A percentile compares a stretch with the other conserved stretches of the same genome.
phyloP scores from a whole-genome alignment of 306 rosid species.

The Myrica gale region DNA sequence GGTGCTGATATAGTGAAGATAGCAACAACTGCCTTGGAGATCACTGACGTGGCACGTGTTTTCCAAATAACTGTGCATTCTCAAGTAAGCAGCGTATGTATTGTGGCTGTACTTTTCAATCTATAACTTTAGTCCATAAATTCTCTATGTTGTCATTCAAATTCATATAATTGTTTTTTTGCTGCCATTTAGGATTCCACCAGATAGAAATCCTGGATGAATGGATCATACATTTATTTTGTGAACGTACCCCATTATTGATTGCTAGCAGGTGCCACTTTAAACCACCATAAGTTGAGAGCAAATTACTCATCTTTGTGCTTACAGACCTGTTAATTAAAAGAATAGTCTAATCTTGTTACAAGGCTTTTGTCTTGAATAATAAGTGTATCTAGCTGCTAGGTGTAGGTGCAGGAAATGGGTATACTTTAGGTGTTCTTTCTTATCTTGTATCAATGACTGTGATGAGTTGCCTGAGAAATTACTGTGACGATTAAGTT shows the following conservation, averaged over 20 bases:
- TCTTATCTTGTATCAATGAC: slow-evolving; percentile 1
- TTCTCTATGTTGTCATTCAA: neutral
- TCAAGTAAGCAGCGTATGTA: slow-evolving; percentile 66
- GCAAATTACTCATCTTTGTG: neutral
- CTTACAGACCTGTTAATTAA: neutral
- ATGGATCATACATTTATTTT: neutral
- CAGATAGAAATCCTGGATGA: neutral
- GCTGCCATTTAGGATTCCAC: neutral
- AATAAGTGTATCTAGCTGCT: neutral
- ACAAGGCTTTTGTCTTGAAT: neutral
- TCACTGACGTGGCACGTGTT: slow-evolving; percentile 75
- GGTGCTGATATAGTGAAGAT: slow-evolving; percentile 97
- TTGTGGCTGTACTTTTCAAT: neutral
- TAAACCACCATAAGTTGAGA: neutral
- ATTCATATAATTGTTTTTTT: neutral
- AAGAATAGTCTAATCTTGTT: neutral
- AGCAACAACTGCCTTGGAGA: slow-evolving; percentile 83
- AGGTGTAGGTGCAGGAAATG: neutral
- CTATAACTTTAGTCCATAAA: neutral
- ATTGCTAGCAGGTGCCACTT: slow-evolving; percentile 1
- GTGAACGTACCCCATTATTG: neutral
- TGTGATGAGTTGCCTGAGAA: slow-evolving; percentile 3
- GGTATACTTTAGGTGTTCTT: neutral
- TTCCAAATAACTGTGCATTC: slow-evolving; percentile 77
- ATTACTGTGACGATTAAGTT: neutral